Evolutionary conservation across 495 filamentous ascomycete genomes (phyloP).

Genomic region (Podospora tetraspora): DNA sequence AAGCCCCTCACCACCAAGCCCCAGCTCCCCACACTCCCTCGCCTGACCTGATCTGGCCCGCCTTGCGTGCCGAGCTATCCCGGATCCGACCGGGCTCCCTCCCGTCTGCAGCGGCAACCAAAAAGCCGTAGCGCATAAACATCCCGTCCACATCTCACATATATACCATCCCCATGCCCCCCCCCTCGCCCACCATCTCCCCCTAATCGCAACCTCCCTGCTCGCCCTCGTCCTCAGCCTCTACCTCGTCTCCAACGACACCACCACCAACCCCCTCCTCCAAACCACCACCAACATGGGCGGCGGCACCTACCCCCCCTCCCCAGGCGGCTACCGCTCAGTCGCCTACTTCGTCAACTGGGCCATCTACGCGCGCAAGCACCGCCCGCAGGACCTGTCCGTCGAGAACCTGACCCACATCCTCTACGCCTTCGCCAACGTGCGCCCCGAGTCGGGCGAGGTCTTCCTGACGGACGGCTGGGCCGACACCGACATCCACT

Average conservation of each 20-base stretch:
- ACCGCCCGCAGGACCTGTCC: constrained; percentile 82
- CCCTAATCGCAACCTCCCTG: constrained; percentile 10
- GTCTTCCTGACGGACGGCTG: constrained; percentile 74
- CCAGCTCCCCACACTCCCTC: not conserved
- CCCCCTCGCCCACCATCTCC: not conserved
- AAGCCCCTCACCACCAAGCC: not conserved
- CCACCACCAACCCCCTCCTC: constrained; percentile 4
- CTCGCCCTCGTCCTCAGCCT: constrained; percentile 4
- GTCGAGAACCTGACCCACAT: constrained; percentile 86
- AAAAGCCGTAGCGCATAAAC: not conserved
- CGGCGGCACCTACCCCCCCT: constrained; percentile 35
- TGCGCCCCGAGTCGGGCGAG: constrained; percentile 58
- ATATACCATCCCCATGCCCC: constrained; percentile 10
- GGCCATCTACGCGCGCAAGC: constrained; percentile 89
- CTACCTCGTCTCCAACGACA: not conserved
- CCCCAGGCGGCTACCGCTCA: constrained; percentile 51
- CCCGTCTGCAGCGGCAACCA: constrained; percentile 2
- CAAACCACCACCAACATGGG: constrained; percentile 29
- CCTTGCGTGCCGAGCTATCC: not conserved
- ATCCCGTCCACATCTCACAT: not conserved
- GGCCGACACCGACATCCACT: constrained; percentile 89
- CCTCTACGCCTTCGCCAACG: constrained; percentile 69
- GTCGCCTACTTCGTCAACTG: constrained; percentile 89
- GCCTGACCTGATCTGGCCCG: not conserved
- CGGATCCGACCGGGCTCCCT: constrained; percentile 3